Percentiles rank a stretch among this genome's conserved stretches.
These are phyloP conservation scores for Dioscorea zingiberensis DNA, from an alignment of 106 monocot genomes.

Conservation along the genomic window DNA sequence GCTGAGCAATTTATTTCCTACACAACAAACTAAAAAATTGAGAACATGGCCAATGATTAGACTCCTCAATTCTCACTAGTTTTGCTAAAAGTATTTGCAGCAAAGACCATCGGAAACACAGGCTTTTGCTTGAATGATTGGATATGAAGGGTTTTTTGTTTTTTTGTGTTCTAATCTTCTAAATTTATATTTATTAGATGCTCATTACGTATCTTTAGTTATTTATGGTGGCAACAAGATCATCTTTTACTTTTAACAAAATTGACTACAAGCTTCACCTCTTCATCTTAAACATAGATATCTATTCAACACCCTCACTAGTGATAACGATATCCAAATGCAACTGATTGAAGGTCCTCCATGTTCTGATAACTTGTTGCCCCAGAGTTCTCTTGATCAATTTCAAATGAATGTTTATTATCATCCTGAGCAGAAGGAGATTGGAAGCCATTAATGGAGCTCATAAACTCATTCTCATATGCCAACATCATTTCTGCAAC, in stretches of 20 bases:
- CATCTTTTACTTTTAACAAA: background rate
- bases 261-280: background rate
- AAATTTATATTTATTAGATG: too few relatives aligned
- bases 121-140: too few relatives aligned
- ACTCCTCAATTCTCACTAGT: too few relatives aligned
- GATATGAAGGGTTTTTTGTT: too few relatives aligned
- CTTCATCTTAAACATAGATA: background rate
- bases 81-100: too few relatives aligned
- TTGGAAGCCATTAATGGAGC: slow-evolving; percentile 8
- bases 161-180: too few relatives aligned
- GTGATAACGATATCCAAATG: slow-evolving; percentile 34
- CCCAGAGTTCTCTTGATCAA: slow-evolving; percentile 9
- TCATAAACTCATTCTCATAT: slow-evolving; percentile 8
- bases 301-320: slow-evolving; percentile 6
- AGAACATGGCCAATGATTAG: too few relatives aligned
- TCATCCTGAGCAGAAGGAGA: slow-evolving; percentile 24
- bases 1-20: too few relatives aligned
- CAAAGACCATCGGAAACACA: too few relatives aligned
- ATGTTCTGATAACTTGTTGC: slow-evolving; percentile 25
- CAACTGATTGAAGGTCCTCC: slow-evolving; percentile 45
- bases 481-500: slow-evolving; percentile 12
- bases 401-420: slow-evolving; percentile 5
- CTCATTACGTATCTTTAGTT: too few relatives aligned
- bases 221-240: background rate
- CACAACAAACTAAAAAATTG: too few relatives aligned